phyloP scores from a whole-genome alignment of 192 early-diverging fungal genomes.

The Linnemannia schmuckeri region DNA sequence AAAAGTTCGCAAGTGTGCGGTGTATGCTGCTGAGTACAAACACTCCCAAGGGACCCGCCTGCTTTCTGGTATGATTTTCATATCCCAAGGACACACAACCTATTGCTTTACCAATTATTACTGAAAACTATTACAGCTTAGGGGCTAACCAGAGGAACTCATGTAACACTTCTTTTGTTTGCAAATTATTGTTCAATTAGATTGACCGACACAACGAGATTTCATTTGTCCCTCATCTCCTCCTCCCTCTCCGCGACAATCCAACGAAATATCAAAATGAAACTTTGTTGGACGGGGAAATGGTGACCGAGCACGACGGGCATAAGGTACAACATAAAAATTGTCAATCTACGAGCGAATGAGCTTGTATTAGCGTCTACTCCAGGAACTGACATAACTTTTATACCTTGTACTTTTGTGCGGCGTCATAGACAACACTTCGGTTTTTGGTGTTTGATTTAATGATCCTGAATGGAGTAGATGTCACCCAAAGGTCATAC shows the following conservation, averaged over 20 bases:
- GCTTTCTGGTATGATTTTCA: slow-evolving; percentile 63
- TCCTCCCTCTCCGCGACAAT: slow-evolving; percentile 65
- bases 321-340: slow-evolving; percentile 55
- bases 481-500: slow-evolving; percentile 72
- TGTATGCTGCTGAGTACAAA: slow-evolving; percentile 62
- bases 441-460: slow-evolving; percentile 75
- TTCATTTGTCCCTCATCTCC: slow-evolving; percentile 69
- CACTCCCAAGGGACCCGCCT: slow-evolving; percentile 68
- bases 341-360: background rate
- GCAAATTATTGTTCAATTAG: slow-evolving; percentile 37
- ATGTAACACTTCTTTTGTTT: background rate
- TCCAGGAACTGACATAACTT: background rate
- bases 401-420: background rate
- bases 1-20: slow-evolving; percentile 66
- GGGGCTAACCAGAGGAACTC: background rate
- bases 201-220: slow-evolving; percentile 80
- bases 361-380: too few species aligned
- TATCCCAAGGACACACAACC: background rate
- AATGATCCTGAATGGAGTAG: slow-evolving; percentile 70
- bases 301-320: slow-evolving; percentile 73
- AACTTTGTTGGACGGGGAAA: slow-evolving; percentile 83
- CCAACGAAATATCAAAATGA: slow-evolving; percentile 69
- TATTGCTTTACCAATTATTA: background rate
- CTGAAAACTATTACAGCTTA: background rate
- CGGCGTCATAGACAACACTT: slow-evolving; percentile 49